phyloP scores from a whole-genome alignment of 2,329 filamentous ascomycete genomes.

The Paracorniculantispora psalliotae region DNA sequence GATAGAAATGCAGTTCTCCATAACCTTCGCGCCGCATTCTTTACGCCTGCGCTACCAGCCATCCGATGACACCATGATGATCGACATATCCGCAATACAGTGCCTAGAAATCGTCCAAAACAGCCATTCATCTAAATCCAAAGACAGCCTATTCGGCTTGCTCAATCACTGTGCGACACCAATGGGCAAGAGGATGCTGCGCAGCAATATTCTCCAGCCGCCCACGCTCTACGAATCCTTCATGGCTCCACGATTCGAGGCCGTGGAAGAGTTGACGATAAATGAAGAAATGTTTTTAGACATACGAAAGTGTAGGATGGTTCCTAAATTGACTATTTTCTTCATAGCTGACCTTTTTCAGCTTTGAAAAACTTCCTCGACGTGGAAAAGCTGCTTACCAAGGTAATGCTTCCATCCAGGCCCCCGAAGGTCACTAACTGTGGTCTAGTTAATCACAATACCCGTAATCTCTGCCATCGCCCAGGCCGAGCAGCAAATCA shows the following conservation, averaged over 20 bases:
- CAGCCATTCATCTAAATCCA: constrained; percentile 69
- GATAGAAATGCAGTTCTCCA: constrained; percentile 63
- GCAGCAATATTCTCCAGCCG: constrained; percentile 84
- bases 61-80: constrained; percentile 91
- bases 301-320: constrained; percentile 57
- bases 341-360: constrained; percentile 27
- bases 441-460: constrained; percentile 65
- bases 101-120: constrained; percentile 91
- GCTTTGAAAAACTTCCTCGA: constrained; percentile 72
- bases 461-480: constrained; percentile 61
- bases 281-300: constrained; percentile 83
- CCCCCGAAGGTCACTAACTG: neutral
- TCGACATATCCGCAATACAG: constrained; percentile 81
- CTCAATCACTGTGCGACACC: constrained; percentile 81
- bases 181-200: constrained; percentile 80
- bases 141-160: constrained; percentile 76
- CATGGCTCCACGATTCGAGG: constrained; percentile 70
- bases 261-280: constrained; percentile 72
- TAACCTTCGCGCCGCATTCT: constrained; percentile 71
- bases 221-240: constrained; percentile 63
- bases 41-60: constrained; percentile 82
- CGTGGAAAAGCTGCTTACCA: constrained; percentile 73
- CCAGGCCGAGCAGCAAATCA: constrained; percentile 74
- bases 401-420: constrained; percentile 39
- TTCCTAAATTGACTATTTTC: neutral